Evolutionary conservation across 2,329 filamentous ascomycete species (phyloP), one percentile per base, ranked within the genome.

Genomic region (Myriangium duriaei): DNA sequence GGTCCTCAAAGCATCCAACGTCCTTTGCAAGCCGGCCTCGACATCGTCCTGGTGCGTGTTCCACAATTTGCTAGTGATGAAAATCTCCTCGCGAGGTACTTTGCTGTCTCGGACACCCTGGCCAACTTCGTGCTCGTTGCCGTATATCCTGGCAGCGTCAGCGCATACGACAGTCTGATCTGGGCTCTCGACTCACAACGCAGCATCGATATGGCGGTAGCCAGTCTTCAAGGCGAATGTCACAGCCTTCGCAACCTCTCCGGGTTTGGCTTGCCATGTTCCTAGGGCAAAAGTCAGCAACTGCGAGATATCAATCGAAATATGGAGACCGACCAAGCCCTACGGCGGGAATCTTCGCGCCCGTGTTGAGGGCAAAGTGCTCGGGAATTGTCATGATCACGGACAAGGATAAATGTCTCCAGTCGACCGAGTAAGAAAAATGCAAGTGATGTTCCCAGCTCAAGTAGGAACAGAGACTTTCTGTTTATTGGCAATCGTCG

Each of bases 31-130:
- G 6, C 61, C 67, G 37, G 58, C 55, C 47, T 67, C 65, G 24
- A 73, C 63, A 41, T 70, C 58, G 28, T 67, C 57, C 47, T 72
- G 69, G 29, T 67, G 58, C 10, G 62, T 71, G 57, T 74, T 74
- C 72, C 71, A 77, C 10, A 76, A 59, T 59, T 78, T 78, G 45
- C 66, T 68, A n/a, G 72, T 76, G 18, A 55, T 42, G 46, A 55
- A 56, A 38, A 55, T 51, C 7, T 56, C 49, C 10, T 49, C 42
- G 15, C 53, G 44, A 7, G 45, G 31, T 11, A 55, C 42, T 11
- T 47, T 50, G 3, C 47, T 46, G 31, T 50, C 48, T 18, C 39
- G 45, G 41, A 53, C 47, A 6, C 50, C 51, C 11, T 41, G 34
- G 11, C 48, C 51, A 10, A 53, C 51, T 42, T 53, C 49, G n/a